Conservation (phyloP, 805 yeast species). For the Tetrapisispora arboricola region DNA sequence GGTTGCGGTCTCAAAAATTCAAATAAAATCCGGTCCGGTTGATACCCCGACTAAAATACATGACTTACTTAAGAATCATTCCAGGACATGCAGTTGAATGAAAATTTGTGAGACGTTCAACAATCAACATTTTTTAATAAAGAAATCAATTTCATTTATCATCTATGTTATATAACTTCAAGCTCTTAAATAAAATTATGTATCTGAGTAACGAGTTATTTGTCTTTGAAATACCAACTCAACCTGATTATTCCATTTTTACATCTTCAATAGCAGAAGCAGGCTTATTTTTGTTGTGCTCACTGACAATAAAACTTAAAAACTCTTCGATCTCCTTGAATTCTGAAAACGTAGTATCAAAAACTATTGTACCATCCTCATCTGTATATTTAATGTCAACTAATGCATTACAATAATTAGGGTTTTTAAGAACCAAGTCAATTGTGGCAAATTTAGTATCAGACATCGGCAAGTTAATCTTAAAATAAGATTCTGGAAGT, state of each 20-base stretch:
- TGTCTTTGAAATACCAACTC: too few species aligned
- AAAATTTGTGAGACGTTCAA: too few species aligned
- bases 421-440: constrained; percentile 16
- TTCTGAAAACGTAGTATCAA: constrained; percentile 24
- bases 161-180: too few species aligned
- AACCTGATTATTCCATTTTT: neutral
- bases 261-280: neutral
- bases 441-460: constrained; percentile 6
- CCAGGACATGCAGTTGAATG: too few species aligned
- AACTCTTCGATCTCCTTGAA: constrained; percentile 29
- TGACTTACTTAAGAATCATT: too few species aligned
- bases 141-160: too few species aligned
- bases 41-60: too few species aligned
- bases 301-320: constrained; percentile 24
- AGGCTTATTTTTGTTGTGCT: constrained; percentile 12
- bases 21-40: too few species aligned
- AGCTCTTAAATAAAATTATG: too few species aligned
- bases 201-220: too few species aligned
- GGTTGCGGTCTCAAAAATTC: too few species aligned
- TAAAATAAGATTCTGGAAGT: constrained; percentile 16
- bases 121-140: too few species aligned
- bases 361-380: constrained; percentile 5
- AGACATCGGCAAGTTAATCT: constrained; percentile 8
- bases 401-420: constrained; percentile 27
- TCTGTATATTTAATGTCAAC: constrained; percentile 15